Evolutionary conservation across 169 alveolate genomes (phyloP).

Genomic region (Cryptosporidium muris): DNA sequence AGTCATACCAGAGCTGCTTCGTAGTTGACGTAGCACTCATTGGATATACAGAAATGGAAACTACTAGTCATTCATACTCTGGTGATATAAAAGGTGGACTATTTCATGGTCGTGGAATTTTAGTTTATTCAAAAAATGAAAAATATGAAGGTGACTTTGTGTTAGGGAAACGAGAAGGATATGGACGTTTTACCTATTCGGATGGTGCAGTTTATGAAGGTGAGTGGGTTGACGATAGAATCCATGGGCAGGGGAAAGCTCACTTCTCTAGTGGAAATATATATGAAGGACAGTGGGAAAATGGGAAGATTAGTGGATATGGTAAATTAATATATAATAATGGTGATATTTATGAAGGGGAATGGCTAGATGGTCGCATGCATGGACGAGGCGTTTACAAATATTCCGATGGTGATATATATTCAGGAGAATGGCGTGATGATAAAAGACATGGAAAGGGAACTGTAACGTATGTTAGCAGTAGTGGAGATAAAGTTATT

Average conservation of each 20-base stretch:
- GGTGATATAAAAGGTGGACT: constrained; percentile 92
- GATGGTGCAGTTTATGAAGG: constrained; percentile 95
- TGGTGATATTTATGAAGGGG: constrained; percentile 95
- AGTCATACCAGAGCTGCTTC: background rate
- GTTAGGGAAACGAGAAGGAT: constrained; percentile 93
- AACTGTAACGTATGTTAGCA: constrained; percentile 84
- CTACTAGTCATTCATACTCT: constrained; percentile 83
- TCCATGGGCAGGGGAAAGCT: constrained; percentile 92
- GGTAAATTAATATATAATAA: constrained; percentile 90
- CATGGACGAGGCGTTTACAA: constrained; percentile 92
- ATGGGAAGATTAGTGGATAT: constrained; percentile 90
- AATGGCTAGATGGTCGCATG: constrained; percentile 94
- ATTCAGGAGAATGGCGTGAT: constrained; percentile 92
- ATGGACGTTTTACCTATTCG: constrained; percentile 90
- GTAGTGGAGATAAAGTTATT: constrained; percentile 74
- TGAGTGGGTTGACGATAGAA: constrained; percentile 92
- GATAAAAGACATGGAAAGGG: constrained; percentile 95
- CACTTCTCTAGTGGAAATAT: constrained; percentile 88
- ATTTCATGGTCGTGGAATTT: constrained; percentile 89
- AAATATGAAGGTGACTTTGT: constrained; percentile 95
- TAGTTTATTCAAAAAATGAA: constrained; percentile 88
- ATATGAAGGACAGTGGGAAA: constrained; percentile 90
- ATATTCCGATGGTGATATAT: constrained; percentile 93
- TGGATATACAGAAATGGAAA: constrained; percentile 14
- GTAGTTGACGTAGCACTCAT: background rate